phyloP scores from a whole-genome alignment of 2,329 filamentous ascomycete species.

The Macrophomina pseudophaseolina region DNA sequence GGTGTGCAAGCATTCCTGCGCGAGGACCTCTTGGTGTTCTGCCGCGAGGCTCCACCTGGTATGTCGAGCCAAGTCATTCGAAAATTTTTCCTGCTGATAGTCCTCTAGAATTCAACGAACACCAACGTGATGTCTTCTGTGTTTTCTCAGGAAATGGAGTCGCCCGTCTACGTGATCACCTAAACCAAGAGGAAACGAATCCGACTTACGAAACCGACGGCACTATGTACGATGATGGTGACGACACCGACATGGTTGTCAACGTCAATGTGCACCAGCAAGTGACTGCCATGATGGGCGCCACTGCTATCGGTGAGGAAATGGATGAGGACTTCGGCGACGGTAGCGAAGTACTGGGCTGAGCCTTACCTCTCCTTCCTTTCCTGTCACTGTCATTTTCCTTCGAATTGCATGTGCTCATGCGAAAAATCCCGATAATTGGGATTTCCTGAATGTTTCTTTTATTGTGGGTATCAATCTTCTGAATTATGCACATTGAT shows the following conservation, averaged over 20 bases:
- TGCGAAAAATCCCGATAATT: background rate
- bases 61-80: conserved; percentile 33
- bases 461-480: background rate
- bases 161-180: conserved; percentile 73
- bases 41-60: conserved; percentile 81
- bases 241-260: conserved; percentile 39
- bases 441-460: background rate
- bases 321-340: conserved; percentile 52
- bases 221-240: conserved; percentile 30
- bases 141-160: conserved; percentile 94
- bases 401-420: background rate
- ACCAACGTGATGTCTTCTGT: conserved; percentile 94
- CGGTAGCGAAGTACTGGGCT: conserved; percentile 51
- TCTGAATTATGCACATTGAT: background rate
- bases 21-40: conserved; percentile 83
- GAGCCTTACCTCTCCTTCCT: background rate
- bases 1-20: conserved; percentile 90
- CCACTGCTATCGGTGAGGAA: conserved; percentile 46
- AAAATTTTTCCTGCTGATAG: conserved; percentile 23
- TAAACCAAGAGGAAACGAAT: conserved; percentile 60
- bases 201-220: conserved; percentile 39
- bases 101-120: conserved; percentile 83
- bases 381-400: background rate
- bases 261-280: conserved; percentile 45
- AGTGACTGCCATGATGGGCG: conserved; percentile 45